These are phyloP conservation scores for Macrophomina pseudophaseolina DNA, from an alignment of 2,329 filamentous ascomycete species.

Conservation along the genomic window DNA sequence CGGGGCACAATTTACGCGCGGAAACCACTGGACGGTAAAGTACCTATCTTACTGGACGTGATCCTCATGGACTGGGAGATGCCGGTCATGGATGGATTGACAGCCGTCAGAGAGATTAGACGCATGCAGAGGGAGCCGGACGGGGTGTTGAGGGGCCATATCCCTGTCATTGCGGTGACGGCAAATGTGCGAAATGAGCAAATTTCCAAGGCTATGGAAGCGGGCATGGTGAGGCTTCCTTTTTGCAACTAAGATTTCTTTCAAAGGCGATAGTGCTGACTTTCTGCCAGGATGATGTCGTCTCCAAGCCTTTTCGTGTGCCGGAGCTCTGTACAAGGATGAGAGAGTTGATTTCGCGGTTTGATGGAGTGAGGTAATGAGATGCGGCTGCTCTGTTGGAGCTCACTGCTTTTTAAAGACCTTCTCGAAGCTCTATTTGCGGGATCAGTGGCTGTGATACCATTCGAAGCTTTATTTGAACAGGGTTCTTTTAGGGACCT, in stretches of 20 bases:
- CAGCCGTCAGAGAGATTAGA: constrained; percentile 40
- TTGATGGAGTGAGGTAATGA: background rate
- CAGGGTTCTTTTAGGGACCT: too few species aligned
- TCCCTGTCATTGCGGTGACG: constrained; percentile 46
- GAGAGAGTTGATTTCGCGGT: background rate
- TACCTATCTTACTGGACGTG: constrained; percentile 33
- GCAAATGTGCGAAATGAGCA: constrained; percentile 45
- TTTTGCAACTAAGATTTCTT: background rate
- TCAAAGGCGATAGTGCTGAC: background rate
- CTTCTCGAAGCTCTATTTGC: too few species aligned
- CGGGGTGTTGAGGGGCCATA: constrained; percentile 31
- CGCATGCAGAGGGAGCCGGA: constrained; percentile 35
- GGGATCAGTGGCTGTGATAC: too few species aligned
- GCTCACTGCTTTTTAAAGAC: too few species aligned
- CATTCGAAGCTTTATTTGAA: too few species aligned
- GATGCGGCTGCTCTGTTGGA: background rate
- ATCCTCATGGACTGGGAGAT: constrained; percentile 48
- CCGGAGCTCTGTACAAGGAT: constrained; percentile 31
- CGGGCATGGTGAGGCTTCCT: constrained; percentile 39
- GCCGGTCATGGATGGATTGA: constrained; percentile 46
- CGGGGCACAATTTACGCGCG: constrained; percentile 30
- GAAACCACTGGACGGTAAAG: background rate
- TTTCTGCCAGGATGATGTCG: constrained; percentile 65
- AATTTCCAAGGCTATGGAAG: constrained; percentile 40
- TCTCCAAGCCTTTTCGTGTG: constrained; percentile 73